These are phyloP conservation scores for Hypsizygus marmoreus DNA, from an alignment of 768 basidiomycete genomes.

Conservation along the genomic window DNA sequence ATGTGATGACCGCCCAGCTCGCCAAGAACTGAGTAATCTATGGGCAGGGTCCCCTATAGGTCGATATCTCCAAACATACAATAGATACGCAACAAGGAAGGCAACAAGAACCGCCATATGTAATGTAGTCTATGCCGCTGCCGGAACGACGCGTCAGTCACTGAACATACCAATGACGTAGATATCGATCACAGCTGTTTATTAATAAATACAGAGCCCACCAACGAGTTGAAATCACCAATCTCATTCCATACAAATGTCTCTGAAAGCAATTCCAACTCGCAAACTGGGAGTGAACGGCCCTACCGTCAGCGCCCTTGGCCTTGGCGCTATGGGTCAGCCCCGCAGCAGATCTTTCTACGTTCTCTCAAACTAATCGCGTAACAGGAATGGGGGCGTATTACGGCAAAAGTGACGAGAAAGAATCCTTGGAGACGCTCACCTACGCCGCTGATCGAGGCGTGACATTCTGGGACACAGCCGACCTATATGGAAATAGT, in stretches of 20 bases:
- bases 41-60: too few relatives aligned
- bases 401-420: constrained; percentile 23
- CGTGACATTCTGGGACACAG: constrained; percentile 49
- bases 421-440: constrained; percentile 17
- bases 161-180: too few relatives aligned
- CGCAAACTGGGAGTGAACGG: constrained; percentile 25
- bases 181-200: too few relatives aligned
- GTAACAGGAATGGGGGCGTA: constrained; percentile 25
- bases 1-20: too few relatives aligned
- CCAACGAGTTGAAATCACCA: too few relatives aligned
- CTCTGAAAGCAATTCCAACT: constrained; percentile 13
- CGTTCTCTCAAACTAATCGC: background rate
- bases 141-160: too few relatives aligned
- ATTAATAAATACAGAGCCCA: too few relatives aligned
- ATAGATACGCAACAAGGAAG: too few relatives aligned
- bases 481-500: constrained; percentile 46
- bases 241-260: background rate
- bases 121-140: too few relatives aligned
- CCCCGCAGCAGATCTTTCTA: background rate
- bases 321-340: constrained; percentile 27
- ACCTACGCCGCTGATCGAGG: constrained; percentile 25
- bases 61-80: too few relatives aligned
- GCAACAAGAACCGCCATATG: too few relatives aligned
- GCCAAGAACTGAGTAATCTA: too few relatives aligned
- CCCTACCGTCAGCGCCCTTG: constrained; percentile 24